Evolutionary conservation across 495 filamentous ascomycete species (phyloP), one percentile per base, ranked within the genome.

Genomic region (Chaetomium tenue): DNA sequence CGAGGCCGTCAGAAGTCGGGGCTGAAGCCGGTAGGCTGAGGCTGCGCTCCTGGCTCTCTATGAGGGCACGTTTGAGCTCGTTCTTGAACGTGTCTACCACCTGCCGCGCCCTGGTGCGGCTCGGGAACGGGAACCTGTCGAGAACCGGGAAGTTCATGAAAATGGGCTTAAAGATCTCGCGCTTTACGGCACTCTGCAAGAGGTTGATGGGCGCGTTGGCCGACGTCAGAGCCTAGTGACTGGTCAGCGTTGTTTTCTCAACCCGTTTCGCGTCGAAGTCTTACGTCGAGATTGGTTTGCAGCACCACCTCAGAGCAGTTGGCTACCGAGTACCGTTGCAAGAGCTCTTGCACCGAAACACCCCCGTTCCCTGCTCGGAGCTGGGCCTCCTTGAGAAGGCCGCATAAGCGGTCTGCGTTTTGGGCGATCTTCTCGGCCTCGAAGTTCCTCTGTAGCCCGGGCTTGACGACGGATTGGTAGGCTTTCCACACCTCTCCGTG

Each of bases 131-230:
- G 22, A 75, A 56, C 15, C 61, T 33, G 60, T 79, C 74, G 16
- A 79, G 60, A 11, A 71, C 23, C 0, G 77, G 77, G 42, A 78
- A 77, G 61, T 74, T 77, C 40, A 79, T 64, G 57, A 72, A 77
- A 42, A 78, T 51, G 0, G 77, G 76, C 42, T 79, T 69, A 68
- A 79, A 79, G 52, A 79, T 77, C 37, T 68, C 66, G 3, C 62
- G 65, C 56, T 75, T 77, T 28, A 77, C 67, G n/a, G 62, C 65
- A 8, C 51, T 62, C 28, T 77, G 75, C 0, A 77, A 66, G 0
- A 54, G 22, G 42, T 70, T 61, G 57, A 75, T 62, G 74, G 55
- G 80, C 74, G 64, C 62, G 33, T 55, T 59, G 23, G 51, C 37
- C 25, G 66, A 67, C 2, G 5, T 23, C 18, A 68, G 57, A 2